A percentile compares a stretch with the other conserved stretches of the same genome.
phyloP scores from a whole-genome alignment of 495 filamentous ascomycete genomes.

The Xylaria intraflava region DNA sequence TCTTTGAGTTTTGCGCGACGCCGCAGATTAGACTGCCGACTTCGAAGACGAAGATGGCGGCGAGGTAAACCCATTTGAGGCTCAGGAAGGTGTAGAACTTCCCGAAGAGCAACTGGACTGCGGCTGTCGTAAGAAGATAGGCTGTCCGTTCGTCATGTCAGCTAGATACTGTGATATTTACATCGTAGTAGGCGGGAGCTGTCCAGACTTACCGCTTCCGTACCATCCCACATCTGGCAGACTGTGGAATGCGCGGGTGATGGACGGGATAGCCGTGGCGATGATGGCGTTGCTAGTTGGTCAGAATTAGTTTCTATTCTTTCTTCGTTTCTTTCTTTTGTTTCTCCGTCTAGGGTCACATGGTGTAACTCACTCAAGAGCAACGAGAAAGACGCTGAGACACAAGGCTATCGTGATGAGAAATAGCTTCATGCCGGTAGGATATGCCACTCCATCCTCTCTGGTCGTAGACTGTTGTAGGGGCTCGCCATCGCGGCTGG shows the following conservation, averaged over 20 bases:
- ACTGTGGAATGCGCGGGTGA: conserved; percentile 71
- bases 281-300: conserved; percentile 28
- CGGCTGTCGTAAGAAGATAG: conserved; percentile 40
- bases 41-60: conserved; percentile 26
- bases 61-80: conserved; percentile 31
- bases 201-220: too few relatives aligned
- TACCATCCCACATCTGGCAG: conserved; percentile 78
- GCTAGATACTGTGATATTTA: conserved; percentile 35
- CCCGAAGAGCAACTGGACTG: conserved; percentile 5
- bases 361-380: conserved; percentile 41
- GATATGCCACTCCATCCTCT: too few relatives aligned
- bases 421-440: conserved; percentile 12
- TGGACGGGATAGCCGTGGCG: conserved; percentile 73
- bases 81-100: conserved; percentile 30
- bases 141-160: too few relatives aligned
- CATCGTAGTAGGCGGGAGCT: too few relatives aligned
- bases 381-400: conserved; percentile 13
- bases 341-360: background rate
- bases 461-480: too few relatives aligned
- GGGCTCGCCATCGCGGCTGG: too few relatives aligned
- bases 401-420: conserved; percentile 15
- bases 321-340: too few relatives aligned
- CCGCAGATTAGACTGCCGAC: conserved; percentile 41
- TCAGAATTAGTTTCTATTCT: background rate
- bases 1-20: conserved; percentile 35